Percentiles rank a stretch among this genome's conserved stretches.
phyloP scores from a whole-genome alignment of 75 land plant genomes.

The Picea sitchensis region DNA sequence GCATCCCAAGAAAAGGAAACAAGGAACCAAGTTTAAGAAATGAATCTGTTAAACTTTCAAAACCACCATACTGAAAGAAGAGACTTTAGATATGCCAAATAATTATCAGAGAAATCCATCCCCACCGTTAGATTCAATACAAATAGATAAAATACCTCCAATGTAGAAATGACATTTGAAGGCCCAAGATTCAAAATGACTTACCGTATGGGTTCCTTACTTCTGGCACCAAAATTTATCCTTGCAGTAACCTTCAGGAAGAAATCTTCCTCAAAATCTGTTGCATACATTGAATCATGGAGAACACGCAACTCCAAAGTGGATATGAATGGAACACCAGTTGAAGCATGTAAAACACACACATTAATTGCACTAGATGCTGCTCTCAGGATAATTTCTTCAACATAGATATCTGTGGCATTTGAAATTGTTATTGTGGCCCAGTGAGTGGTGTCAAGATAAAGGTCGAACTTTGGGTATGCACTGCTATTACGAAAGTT shows the following conservation, averaged over 20 bases:
- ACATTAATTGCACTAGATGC: slow-evolving; percentile 35
- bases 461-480: slow-evolving; percentile 52
- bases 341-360: slow-evolving; percentile 55
- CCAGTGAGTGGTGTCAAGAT: slow-evolving; percentile 58
- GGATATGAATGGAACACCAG: slow-evolving; percentile 66
- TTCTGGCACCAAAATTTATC: slow-evolving; percentile 58
- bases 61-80: background rate
- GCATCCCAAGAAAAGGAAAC: background rate
- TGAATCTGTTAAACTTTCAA: background rate
- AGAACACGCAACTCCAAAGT: slow-evolving; percentile 64
- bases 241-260: slow-evolving; percentile 52
- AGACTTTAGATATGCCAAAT: background rate
- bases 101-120: background rate
- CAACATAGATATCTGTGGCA: slow-evolving; percentile 25
- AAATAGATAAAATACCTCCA: background rate
- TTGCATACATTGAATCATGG: slow-evolving; percentile 61
- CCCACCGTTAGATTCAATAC: background rate
- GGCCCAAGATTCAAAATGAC: background rate
- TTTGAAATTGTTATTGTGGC: slow-evolving; percentile 46
- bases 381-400: slow-evolving; percentile 63
- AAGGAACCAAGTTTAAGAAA: background rate
- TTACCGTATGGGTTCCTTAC: slow-evolving; percentile 41
- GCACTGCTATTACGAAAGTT: slow-evolving; percentile 20
- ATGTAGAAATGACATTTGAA: background rate
- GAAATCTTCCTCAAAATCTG: slow-evolving; percentile 54